Conservation (phyloP, 2,329 filamentous ascomycete species). For the Zalaria sp. region DNA sequence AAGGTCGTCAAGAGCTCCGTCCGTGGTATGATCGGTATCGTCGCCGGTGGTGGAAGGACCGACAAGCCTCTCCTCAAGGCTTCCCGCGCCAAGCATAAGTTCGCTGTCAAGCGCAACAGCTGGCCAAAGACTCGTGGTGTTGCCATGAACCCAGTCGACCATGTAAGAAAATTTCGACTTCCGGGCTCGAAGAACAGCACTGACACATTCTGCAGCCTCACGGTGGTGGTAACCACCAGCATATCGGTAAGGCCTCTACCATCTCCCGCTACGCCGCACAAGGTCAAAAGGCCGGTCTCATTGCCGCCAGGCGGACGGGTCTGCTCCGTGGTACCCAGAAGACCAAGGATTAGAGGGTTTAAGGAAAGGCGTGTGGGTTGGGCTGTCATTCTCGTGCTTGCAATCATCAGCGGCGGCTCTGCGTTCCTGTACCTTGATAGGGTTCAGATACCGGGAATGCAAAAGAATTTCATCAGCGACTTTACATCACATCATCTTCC, state of each 20-base stretch:
- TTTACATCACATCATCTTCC: no score
- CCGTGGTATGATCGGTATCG: conserved; percentile 98
- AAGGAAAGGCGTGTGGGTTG: conserved; percentile 15
- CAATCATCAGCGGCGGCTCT: conserved; percentile 6
- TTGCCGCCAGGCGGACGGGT: conserved; percentile 98
- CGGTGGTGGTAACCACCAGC: conserved; percentile 93
- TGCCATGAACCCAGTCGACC: conserved; percentile 99
- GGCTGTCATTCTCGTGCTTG: conserved; percentile 10
- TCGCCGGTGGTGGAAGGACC: conserved; percentile 97
- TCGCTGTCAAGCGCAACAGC: conserved; percentile 99
- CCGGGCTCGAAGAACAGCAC: conserved; percentile 12
- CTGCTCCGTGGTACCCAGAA: conserved; percentile 99
- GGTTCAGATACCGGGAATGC: conserved; percentile 5
- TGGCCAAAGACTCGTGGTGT: conserved; percentile 99
- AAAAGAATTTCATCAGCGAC: conserved; percentile 4
- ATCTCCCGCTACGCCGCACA: conserved; percentile 95
- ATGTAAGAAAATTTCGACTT: conserved; percentile 38
- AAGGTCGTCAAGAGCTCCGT: conserved; percentile 89
- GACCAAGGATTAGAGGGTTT: conserved; percentile 62
- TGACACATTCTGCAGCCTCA: conserved; percentile 28
- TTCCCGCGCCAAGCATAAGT: conserved; percentile 99
- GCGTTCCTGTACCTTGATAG: conserved; percentile 3
- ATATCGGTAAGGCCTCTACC: conserved; percentile 99
- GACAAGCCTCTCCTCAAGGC: conserved; percentile 99
- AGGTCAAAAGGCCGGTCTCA: conserved; percentile 99